Evolutionary conservation across 2,329 filamentous ascomycete genomes (phyloP), one percentile per base, ranked within the genome.

Genomic region (Rutstroemia sp.): DNA sequence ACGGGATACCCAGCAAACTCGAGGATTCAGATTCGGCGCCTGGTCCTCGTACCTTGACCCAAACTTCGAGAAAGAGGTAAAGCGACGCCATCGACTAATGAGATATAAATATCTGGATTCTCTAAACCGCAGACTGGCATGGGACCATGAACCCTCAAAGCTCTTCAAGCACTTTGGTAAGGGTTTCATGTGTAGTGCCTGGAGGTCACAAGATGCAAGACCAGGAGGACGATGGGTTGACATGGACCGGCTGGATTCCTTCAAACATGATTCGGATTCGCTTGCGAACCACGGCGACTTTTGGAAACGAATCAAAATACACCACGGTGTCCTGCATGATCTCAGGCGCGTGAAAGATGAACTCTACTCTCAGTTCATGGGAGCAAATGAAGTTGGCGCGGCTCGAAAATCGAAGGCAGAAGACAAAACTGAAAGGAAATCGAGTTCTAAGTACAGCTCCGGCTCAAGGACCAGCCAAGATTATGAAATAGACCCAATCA

Each of bases 401-500:
- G 47, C 46, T 14, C 37, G 44, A 42, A 44, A 23, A 47, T 50
- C 45, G 48, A 45, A 38, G 39, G 30, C 34, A 34, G 50, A 19
- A 27, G 46, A 49, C 37, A 52, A 45, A 17, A 47, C 34, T 6
- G 38, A 49, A 39, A 42, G 7, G 21, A 53, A 25, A 25, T 14
- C 51, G 4, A 30, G 34, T 25, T 48, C 21, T 4, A 39, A 54
- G n/a, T 27, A 48, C 10, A 30, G 47, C 16, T 54, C 23, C 23
- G 5, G 23, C 23, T 23, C 9, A 14, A 21, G 25, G 23, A 23
- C 34, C 6, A 54, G 60, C 25, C 30, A 57, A 21, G 72, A 73
- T 8, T 76, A 73, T 48, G 67, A 73, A 19, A 82, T 84, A 45
- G 80, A 84, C 56, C 80, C 81, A 3, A 82, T 84, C 57, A 82